Evolutionary conservation across 306 rosid species (phyloP), one percentile per base, ranked within the genome.

Genomic region (Quercus engelmannii): DNA sequence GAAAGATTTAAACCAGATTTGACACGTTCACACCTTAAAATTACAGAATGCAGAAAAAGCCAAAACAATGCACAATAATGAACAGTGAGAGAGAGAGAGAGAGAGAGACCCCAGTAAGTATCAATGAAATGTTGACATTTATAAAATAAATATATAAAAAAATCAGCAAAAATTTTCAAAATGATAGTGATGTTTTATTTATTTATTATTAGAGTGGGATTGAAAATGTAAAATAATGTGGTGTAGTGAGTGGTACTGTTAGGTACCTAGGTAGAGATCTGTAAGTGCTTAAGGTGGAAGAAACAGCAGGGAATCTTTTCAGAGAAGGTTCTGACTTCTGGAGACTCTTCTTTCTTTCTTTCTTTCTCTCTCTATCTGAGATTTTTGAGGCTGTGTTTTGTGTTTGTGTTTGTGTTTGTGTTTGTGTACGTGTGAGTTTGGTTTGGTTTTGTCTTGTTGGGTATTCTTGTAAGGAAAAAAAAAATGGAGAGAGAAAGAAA

Each of bases 201-300:
- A 41, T 55, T 38, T 28, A 9, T 8, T 33, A 52, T 15, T 33
- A 52, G 28, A 73, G 14, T 25, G 17, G 72, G 68, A 70, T 9
- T 49, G 72, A 59, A 30, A 63, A 64, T 38, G 30, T 80, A 76
- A 57, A 55, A 74, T 38, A 75, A 49, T 75, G 81, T 30, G 61
- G 57, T 3, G 57, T 18, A 38, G 46, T 38, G 10, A 1, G 55
- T 20, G 56, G 78, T 71, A 75, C 43, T 35, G 74, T 76, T 69
- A 23, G 76, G 82, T 77, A 71, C 79, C 83, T 51, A 72, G 80
- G 52, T 69, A 62, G 79, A 85, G 90, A 86, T 89, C 88, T 84
- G 81, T 75, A 28, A 82, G 85, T 86, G 86, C 88, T 82, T 80
- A 55, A 35, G 69, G 58, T 79, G 64, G 82, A 86, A 88, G 87